Evolutionary conservation across 2,329 filamentous ascomycete species (phyloP), one percentile per base, ranked within the genome.

Genomic region (Orbilia ellipsospora): DNA sequence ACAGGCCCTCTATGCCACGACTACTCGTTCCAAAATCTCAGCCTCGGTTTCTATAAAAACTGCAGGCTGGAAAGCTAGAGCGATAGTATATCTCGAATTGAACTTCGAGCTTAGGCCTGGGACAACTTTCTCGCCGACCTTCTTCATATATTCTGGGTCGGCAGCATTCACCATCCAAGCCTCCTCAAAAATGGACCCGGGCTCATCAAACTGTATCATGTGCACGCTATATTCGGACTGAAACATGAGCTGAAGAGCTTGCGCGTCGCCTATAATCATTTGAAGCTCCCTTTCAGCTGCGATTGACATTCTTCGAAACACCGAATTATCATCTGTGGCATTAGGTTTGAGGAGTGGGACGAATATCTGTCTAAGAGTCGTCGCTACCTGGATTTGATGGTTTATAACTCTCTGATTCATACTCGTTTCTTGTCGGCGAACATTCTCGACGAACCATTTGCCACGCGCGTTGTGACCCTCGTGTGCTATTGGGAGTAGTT

Each of bases 171-270:
- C 10, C 73, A 77, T 77, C 61, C 61, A 72, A 15, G 28, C 16
- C 1, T 40, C 20, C 12, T 72, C 55, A 51, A 77, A 77, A 15
- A 23, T 40, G 6, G 55, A n/a, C 20, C 45, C 66, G 2, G 66
- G 66, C 20, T 65, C 36, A 20, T 66, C 73, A 20, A 66, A 72
- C 10, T 51, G 23, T 15, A 77, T 48, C 48, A 48, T 60, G 48
- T 77, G 62, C 2, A 70, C 51, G 2, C 1, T n/a, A 20, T 66
- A 42, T 23, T 77, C 73, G n/a, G 65, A 72, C 26, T 77, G 73
- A 61, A 77, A 77, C 73, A 77, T 77, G n/a, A 72, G 13, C 26
- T 77, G 73, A 42, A 77, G 28, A 2, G 73, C 73, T 16, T 77
- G 67, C 10, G 66, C 65, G 36, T 77, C 73, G 7, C 65, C 52